phyloP scores from a whole-genome alignment of 495 filamentous ascomycete species.

The Hypoxylon trugodes region DNA sequence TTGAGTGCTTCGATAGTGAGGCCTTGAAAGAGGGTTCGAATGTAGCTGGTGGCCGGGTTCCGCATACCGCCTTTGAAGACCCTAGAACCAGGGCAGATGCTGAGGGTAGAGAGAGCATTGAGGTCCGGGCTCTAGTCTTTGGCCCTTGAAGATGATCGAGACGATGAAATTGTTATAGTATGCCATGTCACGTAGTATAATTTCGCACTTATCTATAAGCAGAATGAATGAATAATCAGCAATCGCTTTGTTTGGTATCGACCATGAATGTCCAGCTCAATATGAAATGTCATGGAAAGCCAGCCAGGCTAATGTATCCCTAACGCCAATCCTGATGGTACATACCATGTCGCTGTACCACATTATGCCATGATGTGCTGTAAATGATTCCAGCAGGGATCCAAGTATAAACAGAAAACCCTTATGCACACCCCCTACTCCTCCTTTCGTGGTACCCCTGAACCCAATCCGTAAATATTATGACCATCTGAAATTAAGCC shows the following conservation, averaged over 20 bases:
- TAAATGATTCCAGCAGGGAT: not conserved
- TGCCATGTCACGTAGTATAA: not conserved
- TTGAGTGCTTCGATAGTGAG: slow-evolving; percentile 84
- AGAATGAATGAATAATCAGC: not conserved
- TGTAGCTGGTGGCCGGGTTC: slow-evolving; percentile 69
- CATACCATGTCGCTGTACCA: too few species aligned
- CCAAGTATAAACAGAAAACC: not conserved
- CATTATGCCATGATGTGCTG: not conserved
- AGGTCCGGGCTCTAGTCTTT: slow-evolving; percentile 86
- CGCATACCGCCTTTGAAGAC: slow-evolving; percentile 85
- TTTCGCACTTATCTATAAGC: not conserved
- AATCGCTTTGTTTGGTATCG: not conserved
- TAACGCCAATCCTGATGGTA: not conserved
- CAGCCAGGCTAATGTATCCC: not conserved
- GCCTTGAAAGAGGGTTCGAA: slow-evolving; percentile 53
- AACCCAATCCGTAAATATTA: not conserved
- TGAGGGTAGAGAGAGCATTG: slow-evolving; percentile 79
- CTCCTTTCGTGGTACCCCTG: not conserved
- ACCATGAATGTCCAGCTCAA: not conserved
- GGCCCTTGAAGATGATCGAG: slow-evolving; percentile 60
- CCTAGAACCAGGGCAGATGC: slow-evolving; percentile 68
- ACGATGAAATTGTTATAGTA: too few species aligned
- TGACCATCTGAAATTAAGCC: slow-evolving; percentile 24
- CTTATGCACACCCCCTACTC: not conserved
- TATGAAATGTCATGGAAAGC: not conserved